These are phyloP conservation scores for Chaetomium fimeti DNA, from an alignment of 495 filamentous ascomycete genomes.

Conservation along the genomic window DNA sequence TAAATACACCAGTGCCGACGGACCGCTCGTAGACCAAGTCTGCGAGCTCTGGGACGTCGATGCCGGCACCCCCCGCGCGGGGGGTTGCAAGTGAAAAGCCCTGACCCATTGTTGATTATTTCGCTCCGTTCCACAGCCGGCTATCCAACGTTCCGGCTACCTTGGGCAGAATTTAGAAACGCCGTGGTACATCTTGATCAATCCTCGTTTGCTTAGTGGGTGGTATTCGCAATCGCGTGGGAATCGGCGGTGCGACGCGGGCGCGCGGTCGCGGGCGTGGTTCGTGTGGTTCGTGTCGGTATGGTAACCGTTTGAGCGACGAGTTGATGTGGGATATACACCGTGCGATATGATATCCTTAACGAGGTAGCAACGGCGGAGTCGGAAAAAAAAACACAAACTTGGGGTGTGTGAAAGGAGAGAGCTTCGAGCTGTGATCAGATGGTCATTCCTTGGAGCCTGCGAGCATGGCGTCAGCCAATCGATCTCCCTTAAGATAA, in stretches of 20 bases:
- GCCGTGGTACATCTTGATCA: conserved; percentile 19
- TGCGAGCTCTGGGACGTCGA: conserved; percentile 87
- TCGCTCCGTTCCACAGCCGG: conserved; percentile 26
- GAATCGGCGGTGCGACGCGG: neutral
- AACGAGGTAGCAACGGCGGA: neutral
- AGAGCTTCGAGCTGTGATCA: neutral
- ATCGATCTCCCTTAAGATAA: conserved; percentile 16
- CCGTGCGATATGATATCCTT: neutral
- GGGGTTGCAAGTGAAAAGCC: conserved; percentile 90
- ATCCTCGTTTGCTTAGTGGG: neutral
- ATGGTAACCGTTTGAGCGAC: neutral
- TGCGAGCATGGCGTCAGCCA: conserved; percentile 11
- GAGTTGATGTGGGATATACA: conserved; percentile 16
- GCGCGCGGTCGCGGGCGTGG: neutral
- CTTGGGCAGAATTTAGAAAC: conserved; percentile 2
- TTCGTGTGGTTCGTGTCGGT: neutral
- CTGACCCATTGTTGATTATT: conserved; percentile 72
- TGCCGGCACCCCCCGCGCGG: conserved; percentile 84
- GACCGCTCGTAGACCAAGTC: conserved; percentile 90
- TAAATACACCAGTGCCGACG: conserved; percentile 89
- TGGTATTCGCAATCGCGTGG: conserved; percentile 2
- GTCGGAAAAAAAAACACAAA: conserved; percentile 12
- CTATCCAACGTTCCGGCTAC: conserved; percentile 22
- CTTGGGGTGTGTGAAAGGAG: neutral
- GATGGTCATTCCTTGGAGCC: neutral